These are phyloP conservation scores for Mariannaea sp. DNA, from an alignment of 2,329 filamentous ascomycete genomes.

Conservation along the genomic window DNA sequence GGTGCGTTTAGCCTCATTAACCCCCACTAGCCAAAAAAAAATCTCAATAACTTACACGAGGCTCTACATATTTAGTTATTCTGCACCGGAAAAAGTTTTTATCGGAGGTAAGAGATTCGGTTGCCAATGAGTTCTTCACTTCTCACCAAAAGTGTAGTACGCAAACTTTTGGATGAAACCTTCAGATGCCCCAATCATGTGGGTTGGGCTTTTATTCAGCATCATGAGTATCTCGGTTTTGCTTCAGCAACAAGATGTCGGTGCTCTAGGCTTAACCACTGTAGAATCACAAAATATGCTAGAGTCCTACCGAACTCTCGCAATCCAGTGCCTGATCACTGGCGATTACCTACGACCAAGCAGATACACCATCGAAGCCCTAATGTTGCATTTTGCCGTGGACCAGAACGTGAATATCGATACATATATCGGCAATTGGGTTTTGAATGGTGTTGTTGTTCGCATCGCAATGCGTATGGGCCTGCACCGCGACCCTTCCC, in stretches of 20 bases:
- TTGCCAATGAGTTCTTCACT: background rate
- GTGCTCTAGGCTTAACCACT: background rate
- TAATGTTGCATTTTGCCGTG: slow-evolving; percentile 25
- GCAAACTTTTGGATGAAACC: slow-evolving; percentile 10
- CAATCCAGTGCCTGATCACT: slow-evolving; percentile 27
- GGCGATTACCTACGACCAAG: slow-evolving; percentile 25
- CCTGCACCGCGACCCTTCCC: slow-evolving; percentile 23
- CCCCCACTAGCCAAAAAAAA: no score
- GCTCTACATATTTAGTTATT: background rate
- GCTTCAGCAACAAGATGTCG: slow-evolving; percentile 3
- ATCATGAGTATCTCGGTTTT: slow-evolving; percentile 15
- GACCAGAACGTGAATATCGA: slow-evolving; percentile 22
- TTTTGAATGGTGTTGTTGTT: slow-evolving; percentile 23
- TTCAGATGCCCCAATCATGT: slow-evolving; percentile 8
- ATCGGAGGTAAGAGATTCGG: slow-evolving; percentile 2
- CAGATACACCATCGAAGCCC: slow-evolving; percentile 24
- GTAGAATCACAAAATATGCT: slow-evolving; percentile 7
- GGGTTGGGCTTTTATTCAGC: slow-evolving; percentile 6
- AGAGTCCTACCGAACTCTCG: slow-evolving; percentile 22
- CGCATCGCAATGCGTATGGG: slow-evolving; percentile 28
- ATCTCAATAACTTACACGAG: background rate
- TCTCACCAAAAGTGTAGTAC: slow-evolving; percentile 3
- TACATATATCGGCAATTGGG: slow-evolving; percentile 22
- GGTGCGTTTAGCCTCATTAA: background rate
- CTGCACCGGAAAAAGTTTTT: slow-evolving; percentile 10